These are phyloP conservation scores for Candida tibetensis DNA, from an alignment of 805 yeast species.

Conservation along the genomic window DNA sequence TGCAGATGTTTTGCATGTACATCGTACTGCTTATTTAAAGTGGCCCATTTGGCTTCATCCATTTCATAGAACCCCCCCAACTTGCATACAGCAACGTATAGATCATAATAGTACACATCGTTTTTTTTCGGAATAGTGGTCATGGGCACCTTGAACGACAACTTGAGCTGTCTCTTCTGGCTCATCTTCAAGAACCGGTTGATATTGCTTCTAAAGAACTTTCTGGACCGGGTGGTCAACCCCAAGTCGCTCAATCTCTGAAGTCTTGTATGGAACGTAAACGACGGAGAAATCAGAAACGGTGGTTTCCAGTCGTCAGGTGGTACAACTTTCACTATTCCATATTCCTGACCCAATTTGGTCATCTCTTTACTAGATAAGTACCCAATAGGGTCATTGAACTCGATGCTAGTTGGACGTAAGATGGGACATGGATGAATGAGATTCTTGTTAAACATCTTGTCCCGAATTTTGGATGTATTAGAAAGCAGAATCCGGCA, in stretches of 20 bases:
- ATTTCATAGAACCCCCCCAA: conserved; percentile 19
- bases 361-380: conserved; percentile 41
- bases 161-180: conserved; percentile 13
- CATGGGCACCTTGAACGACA: conserved; percentile 18
- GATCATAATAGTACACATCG: conserved; percentile 37
- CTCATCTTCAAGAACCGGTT: conserved; percentile 55
- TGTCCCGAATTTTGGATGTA: background rate
- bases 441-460: conserved; percentile 19
- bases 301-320: conserved; percentile 55
- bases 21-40: conserved; percentile 17
- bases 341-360: conserved; percentile 44
- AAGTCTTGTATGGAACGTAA: conserved; percentile 65
- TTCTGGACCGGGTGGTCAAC: conserved; percentile 57
- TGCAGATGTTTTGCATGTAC: conserved; percentile 13
- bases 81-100: conserved; percentile 32
- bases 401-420: conserved; percentile 44
- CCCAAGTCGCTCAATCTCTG: conserved; percentile 67
- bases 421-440: conserved; percentile 46
- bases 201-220: conserved; percentile 59
- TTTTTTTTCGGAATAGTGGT: conserved; percentile 4
- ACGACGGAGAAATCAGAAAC: conserved; percentile 51
- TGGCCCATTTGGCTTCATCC: conserved; percentile 18
- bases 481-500: background rate
- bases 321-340: conserved; percentile 53
- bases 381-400: conserved; percentile 49